Conservation (phyloP, 768 basidiomycete genomes). For the Collybia sp. region DNA sequence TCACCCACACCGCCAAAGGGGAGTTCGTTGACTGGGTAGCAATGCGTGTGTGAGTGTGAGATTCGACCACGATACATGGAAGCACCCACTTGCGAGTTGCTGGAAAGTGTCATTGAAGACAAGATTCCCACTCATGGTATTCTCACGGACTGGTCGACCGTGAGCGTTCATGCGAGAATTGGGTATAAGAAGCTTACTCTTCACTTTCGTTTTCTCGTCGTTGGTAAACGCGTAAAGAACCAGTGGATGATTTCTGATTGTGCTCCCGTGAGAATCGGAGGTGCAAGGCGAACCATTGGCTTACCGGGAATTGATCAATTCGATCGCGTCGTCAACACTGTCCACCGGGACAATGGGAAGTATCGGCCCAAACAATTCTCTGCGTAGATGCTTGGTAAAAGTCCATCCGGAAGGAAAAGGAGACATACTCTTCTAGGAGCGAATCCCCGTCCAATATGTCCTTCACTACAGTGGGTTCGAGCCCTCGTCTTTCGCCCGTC, state of each 20-base stretch:
- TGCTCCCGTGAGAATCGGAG: no score
- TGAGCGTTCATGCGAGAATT: neutral
- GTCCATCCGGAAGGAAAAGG: neutral
- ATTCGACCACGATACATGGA: neutral
- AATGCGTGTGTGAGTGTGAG: slow-evolving; percentile 1
- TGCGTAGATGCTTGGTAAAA: slow-evolving; percentile 14
- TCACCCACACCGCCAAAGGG: slow-evolving; percentile 56
- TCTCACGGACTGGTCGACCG: slow-evolving; percentile 38
- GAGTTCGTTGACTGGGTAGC: slow-evolving; percentile 25
- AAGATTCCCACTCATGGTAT: slow-evolving; percentile 53
- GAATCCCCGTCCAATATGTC: slow-evolving; percentile 51
- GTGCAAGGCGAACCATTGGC: slow-evolving; percentile 5
- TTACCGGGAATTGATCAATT: slow-evolving; percentile 49
- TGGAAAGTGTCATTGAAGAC: slow-evolving; percentile 59
- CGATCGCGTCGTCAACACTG: slow-evolving; percentile 48
- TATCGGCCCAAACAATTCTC: slow-evolving; percentile 74
- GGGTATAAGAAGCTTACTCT: slow-evolving; percentile 21
- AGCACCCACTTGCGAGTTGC: slow-evolving; percentile 41
- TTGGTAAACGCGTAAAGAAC: slow-evolving; percentile 64
- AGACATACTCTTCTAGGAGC: slow-evolving; percentile 52
- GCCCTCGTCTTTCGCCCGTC: slow-evolving; percentile 34
- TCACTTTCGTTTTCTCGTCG: slow-evolving; percentile 30
- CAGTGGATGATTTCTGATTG: slow-evolving; percentile 49
- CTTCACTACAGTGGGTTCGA: slow-evolving; percentile 59
- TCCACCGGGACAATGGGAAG: slow-evolving; percentile 60